Evolutionary conservation across 257 asterid genomes (phyloP).

Genomic region (Osmanthus fragrans): DNA sequence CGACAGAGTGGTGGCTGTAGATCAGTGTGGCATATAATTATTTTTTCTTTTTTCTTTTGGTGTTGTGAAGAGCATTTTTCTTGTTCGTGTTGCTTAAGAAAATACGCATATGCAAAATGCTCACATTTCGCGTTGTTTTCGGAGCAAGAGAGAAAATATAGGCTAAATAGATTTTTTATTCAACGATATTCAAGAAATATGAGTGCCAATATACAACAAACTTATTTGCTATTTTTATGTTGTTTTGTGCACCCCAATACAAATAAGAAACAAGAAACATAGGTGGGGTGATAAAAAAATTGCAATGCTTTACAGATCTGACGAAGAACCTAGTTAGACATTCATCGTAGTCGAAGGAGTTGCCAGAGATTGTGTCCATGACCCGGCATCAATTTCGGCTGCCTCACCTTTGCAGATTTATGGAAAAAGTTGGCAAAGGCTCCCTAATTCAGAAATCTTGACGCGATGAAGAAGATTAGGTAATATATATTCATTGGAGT

Average conservation of each 20-base stretch:
- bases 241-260: slow-evolving; percentile 7
- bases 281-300: not conserved
- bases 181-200: not conserved
- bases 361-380: no score
- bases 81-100: no score
- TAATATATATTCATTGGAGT: slow-evolving; percentile 21
- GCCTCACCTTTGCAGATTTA: not conserved
- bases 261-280: not conserved
- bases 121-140: no score
- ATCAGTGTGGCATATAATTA: no score
- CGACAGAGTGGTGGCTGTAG: no score
- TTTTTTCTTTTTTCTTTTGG: no score
- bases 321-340: no score
- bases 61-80: no score
- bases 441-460: not conserved
- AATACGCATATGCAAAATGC: no score
- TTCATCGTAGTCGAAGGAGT: no score
- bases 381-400: not conserved
- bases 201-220: not conserved
- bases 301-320: not conserved
- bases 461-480: not conserved
- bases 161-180: not conserved
- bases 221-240: not conserved
- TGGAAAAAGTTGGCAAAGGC: not conserved
- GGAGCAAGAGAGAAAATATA: no score